A percentile compares a stretch with the other conserved stretches of the same genome.
Conservation (phyloP, 2,329 filamentous ascomycete species). For the Coniochaeta sp. region DNA sequence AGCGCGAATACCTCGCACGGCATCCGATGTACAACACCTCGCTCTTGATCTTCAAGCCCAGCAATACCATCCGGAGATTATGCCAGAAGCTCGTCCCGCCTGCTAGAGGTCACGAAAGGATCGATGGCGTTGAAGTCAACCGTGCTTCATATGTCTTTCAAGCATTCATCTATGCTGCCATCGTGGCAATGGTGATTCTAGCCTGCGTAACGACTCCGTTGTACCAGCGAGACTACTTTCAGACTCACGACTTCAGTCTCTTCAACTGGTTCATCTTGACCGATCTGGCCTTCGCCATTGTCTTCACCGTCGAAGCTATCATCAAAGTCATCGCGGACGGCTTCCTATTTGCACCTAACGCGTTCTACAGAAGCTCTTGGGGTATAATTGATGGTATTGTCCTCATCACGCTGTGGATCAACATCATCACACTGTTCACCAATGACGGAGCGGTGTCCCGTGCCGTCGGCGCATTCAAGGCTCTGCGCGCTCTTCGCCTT, state of each 20-base stretch:
- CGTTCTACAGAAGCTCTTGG: conserved; percentile 94
- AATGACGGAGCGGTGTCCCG: conserved; percentile 80
- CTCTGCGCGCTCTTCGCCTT: conserved; percentile 79
- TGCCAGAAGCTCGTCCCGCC: conserved; percentile 91
- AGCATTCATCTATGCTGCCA: conserved; percentile 85
- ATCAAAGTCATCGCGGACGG: conserved; percentile 96
- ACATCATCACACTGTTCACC: conserved; percentile 74
- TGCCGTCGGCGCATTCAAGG: conserved; percentile 97
- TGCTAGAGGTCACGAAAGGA: conserved; percentile 76
- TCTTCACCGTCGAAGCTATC: conserved; percentile 79
- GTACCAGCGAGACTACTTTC: conserved; percentile 84
- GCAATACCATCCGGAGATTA: conserved; percentile 68
- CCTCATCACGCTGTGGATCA: conserved; percentile 89
- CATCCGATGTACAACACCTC: conserved; percentile 92
- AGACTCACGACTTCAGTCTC: conserved; percentile 46
- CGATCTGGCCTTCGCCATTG: conserved; percentile 77
- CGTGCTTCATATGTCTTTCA: conserved; percentile 91
- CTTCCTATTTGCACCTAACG: conserved; percentile 93
- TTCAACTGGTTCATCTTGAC: conserved; percentile 94
- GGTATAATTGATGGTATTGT: conserved; percentile 92
- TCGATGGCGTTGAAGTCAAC: conserved; percentile 85
- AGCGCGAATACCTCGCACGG: conserved; percentile 80
- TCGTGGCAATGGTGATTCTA: conserved; percentile 95
- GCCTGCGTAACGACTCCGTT: conserved; percentile 92
- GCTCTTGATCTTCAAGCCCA: conserved; percentile 75